These are phyloP conservation scores for Aspergillus neotritici DNA, from an alignment of 2,329 filamentous ascomycete species.

Conservation along the genomic window DNA sequence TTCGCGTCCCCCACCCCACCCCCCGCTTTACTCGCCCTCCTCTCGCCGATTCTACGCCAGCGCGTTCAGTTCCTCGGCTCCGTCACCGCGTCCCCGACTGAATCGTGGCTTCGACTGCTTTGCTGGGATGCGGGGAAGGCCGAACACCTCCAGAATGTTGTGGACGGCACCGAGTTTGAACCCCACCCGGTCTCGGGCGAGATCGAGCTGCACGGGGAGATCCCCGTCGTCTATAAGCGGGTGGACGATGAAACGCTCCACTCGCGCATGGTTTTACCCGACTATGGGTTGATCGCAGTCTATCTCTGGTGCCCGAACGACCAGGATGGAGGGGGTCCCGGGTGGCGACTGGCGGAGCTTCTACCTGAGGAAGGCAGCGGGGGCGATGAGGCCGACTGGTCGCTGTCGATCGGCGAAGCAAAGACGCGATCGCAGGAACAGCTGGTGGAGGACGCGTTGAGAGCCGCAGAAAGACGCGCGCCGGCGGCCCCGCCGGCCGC, in stretches of 20 bases:
- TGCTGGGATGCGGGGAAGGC: constrained; percentile 54
- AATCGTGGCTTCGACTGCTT: constrained; percentile 55
- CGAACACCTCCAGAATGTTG: constrained; percentile 48
- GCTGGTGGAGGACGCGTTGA: constrained; percentile 33
- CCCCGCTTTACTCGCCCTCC: constrained; percentile 54
- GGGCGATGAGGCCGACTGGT: constrained; percentile 50
- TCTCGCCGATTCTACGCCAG: constrained; percentile 60
- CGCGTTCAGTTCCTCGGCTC: constrained; percentile 53
- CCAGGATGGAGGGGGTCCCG: constrained; percentile 47
- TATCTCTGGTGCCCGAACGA: constrained; percentile 59
- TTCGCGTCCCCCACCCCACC: constrained; percentile 56
- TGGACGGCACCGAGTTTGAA: constrained; percentile 53
- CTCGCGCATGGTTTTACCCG: constrained; percentile 47
- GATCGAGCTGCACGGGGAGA: constrained; percentile 56
- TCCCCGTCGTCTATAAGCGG: constrained; percentile 51
- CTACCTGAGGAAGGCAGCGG: constrained; percentile 46
- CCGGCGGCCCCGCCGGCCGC: constrained; percentile 13
- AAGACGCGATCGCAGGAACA: constrained; percentile 42
- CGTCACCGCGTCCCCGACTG: constrained; percentile 36
- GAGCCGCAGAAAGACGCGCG: constrained; percentile 22
- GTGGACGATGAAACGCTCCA: constrained; percentile 59
- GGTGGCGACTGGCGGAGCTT: constrained; percentile 57
- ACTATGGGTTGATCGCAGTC: constrained; percentile 51
- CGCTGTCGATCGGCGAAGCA: constrained; percentile 49
- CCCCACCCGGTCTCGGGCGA: constrained; percentile 61